A percentile compares a stretch with the other conserved stretches of the same genome.
These are phyloP conservation scores for Fonsecaea monophora DNA, from an alignment of 2,329 filamentous ascomycete species.

Conservation along the genomic window DNA sequence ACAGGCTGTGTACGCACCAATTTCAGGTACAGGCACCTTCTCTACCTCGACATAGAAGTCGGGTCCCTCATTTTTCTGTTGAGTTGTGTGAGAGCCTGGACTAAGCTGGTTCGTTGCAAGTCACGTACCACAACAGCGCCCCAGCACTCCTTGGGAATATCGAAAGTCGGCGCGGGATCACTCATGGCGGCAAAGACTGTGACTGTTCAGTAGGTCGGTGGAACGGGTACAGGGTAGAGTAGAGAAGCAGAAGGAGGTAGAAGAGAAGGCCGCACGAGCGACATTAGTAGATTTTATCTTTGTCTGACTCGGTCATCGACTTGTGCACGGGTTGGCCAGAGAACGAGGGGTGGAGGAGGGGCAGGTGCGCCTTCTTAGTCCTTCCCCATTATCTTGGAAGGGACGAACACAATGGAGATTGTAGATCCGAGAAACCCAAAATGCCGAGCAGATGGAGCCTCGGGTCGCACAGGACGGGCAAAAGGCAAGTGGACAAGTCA, in stretches of 20 bases:
- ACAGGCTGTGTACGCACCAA: constrained; percentile 30
- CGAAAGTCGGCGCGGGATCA: constrained; percentile 37
- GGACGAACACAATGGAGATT: not conserved
- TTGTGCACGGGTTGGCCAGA: not conserved
- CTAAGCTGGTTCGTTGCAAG: not conserved
- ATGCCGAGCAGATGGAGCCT: not conserved
- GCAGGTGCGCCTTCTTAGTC: not conserved
- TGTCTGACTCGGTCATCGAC: not conserved
- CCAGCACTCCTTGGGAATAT: constrained; percentile 40
- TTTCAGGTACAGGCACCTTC: constrained; percentile 40
- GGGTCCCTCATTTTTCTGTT: constrained; percentile 39
- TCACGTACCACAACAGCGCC: constrained; percentile 36
- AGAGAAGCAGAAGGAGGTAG: not conserved
- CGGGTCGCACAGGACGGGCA: not conserved
- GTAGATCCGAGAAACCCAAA: not conserved
- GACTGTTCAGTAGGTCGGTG: not conserved
- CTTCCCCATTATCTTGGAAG: not conserved
- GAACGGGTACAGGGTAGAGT: not conserved
- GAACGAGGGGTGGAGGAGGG: constrained; percentile 4
- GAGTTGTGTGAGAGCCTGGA: constrained; percentile 1
- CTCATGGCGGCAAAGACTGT: constrained; percentile 19
- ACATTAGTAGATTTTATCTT: not conserved
- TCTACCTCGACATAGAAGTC: constrained; percentile 39
- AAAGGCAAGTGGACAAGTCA: no score
- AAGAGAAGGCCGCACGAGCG: not conserved